A percentile compares a stretch with the other conserved stretches of the same genome.
Evolutionary conservation across 768 basidiomycete species (phyloP).

Genomic region (Exsudoporus frostii): DNA sequence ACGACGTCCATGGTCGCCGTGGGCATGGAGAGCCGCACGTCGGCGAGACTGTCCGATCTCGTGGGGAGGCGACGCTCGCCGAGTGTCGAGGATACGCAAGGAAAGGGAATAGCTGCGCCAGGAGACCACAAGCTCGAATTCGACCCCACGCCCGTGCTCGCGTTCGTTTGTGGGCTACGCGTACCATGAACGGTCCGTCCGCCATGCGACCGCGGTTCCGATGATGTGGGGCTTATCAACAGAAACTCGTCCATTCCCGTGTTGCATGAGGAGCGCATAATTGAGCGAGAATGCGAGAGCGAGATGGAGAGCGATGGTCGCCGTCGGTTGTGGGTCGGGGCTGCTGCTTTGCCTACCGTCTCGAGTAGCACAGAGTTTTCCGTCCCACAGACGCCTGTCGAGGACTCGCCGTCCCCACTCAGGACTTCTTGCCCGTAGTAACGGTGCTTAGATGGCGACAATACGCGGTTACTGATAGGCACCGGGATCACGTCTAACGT

Average conservation of each 20-base stretch:
- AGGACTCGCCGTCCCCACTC: neutral
- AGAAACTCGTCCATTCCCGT: slow-evolving; percentile 24
- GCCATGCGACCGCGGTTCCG: neutral
- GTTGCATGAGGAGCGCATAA: slow-evolving; percentile 12
- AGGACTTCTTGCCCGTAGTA: slow-evolving; percentile 17
- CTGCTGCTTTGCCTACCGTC: neutral
- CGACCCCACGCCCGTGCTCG: neutral
- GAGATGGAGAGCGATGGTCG: slow-evolving; percentile 17
- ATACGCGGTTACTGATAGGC: slow-evolving; percentile 18
- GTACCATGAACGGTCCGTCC: slow-evolving; percentile 1
- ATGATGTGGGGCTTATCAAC: slow-evolving; percentile 10
- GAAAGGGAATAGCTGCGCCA: neutral
- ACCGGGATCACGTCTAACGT: slow-evolving; percentile 9
- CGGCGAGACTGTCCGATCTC: neutral
- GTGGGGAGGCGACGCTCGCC: neutral
- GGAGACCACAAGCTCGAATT: neutral
- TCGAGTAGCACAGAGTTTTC: slow-evolving; percentile 3
- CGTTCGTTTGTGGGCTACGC: slow-evolving; percentile 5
- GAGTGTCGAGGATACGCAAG: neutral
- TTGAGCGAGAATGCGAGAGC: slow-evolving; percentile 11
- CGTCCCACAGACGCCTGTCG: neutral
- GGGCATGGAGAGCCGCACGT: slow-evolving; percentile 4
- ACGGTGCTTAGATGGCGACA: slow-evolving; percentile 17
- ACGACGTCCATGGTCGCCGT: neutral
- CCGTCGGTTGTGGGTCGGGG: neutral